Evolutionary conservation across 805 yeast genomes (phyloP), one percentile per base, ranked within the genome.

Genomic region (Monosporozyma aerobia): DNA sequence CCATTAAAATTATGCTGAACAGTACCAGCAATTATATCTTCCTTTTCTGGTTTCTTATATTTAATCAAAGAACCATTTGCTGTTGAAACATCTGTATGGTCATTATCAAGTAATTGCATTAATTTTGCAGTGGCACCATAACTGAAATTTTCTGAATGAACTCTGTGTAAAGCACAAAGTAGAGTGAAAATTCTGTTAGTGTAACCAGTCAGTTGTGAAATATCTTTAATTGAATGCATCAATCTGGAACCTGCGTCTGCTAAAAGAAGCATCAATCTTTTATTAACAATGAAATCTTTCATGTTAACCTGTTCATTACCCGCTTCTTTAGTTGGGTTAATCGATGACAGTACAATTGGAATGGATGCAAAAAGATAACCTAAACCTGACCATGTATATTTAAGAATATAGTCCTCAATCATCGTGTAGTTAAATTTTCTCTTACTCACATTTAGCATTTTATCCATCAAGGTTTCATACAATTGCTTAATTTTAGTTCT

Each of bases 171-270:
- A 30, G 82, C 82, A n/a, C 85, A 75, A 51, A 90, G 72, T 50
- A 90, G 73, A 19, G 80, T 78, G 70, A 87, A 90, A 3, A 90
- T 85, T 57, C 97, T 73, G 60, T 88, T 92, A 0, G 97, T 88
- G 64, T 87, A 85, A 11, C 97, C 97, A 1, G 96, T 87, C 51
- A 90, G 76, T 66, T 84, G 90, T n/a, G 94, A 85, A 23, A 90
- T 78, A 68, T 90, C 97, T 67, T 90, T 90, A 59, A 90, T 86
- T 2, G 97, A 89, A 68, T 88, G 89, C 96, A 90, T 90, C 70
- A 90, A 77, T 59, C 97, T 77, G 13, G 95, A 85, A 4, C 97
- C 97, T 0, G 98, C 96, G 71, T 90, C 98, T 4, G 97, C 96
- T 65, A 90, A 76, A 3, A 94, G 85, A 58, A 90, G 77, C 87